Percentiles rank a stretch among this genome's conserved stretches.
Conservation (phyloP, 768 basidiomycete species). For the Udeniomyces megalosporus region DNA sequence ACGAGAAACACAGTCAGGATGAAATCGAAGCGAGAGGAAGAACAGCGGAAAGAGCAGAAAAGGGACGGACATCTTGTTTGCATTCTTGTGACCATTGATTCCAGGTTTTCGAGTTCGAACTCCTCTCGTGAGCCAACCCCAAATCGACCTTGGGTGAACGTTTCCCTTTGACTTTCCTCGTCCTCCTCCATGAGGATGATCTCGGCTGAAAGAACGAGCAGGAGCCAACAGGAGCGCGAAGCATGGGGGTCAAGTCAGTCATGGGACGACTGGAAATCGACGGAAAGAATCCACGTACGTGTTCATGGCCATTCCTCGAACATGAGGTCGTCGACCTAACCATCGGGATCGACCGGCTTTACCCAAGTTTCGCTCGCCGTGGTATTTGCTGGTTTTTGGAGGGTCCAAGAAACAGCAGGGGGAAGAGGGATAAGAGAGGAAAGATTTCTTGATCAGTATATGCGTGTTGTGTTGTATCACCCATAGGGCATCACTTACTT, state of each 20-base stretch:
- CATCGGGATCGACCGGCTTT: constrained; percentile 83
- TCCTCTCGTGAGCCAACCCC: constrained; percentile 86
- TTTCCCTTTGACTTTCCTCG: constrained; percentile 94
- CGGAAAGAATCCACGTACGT: constrained; percentile 41
- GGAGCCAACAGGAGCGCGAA: background rate
- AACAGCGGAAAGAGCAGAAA: background rate
- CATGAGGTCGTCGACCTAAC: constrained; percentile 67
- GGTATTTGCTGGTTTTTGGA: constrained; percentile 37
- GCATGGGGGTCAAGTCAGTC: constrained; percentile 11
- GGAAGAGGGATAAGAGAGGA: background rate
- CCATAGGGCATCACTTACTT: constrained; percentile 35
- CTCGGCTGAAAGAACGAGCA: constrained; percentile 38
- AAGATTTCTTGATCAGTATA: background rate
- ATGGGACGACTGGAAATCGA: no score
- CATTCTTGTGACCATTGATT: constrained; percentile 48
- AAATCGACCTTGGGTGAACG: constrained; percentile 80
- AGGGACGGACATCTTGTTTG: constrained; percentile 44
- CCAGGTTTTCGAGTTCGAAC: constrained; percentile 73
- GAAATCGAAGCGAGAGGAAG: background rate
- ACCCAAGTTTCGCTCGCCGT: constrained; percentile 67
- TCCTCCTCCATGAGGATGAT: constrained; percentile 89
- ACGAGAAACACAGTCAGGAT: background rate
- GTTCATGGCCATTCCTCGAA: constrained; percentile 95
- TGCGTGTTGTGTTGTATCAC: no score
- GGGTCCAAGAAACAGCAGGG: background rate